These are phyloP conservation scores for Friedmanniomyces endolithicus DNA, from an alignment of 495 filamentous ascomycete species.

Conservation along the genomic window DNA sequence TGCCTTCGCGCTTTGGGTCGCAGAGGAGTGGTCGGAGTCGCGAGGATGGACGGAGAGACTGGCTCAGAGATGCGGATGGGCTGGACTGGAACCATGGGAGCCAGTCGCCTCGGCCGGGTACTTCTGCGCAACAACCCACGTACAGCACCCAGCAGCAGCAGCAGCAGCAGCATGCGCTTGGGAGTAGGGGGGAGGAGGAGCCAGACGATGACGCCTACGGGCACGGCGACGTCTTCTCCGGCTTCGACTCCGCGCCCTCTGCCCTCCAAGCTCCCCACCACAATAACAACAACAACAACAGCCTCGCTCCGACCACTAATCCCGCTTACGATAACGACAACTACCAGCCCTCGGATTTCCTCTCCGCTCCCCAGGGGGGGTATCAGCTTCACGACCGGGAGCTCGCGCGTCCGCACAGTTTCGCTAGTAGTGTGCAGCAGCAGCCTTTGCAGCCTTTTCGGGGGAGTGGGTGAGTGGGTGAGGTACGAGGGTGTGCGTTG, in stretches of 20 bases:
- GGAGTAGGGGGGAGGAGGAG: not conserved
- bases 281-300: too few species aligned
- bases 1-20: conserved; percentile 16
- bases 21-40: not conserved
- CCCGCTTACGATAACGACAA: too few species aligned
- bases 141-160: not conserved
- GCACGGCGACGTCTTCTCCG: conserved; percentile 2
- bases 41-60: not conserved
- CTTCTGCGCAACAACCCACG: not conserved
- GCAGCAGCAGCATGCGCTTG: not conserved
- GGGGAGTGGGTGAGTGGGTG: not conserved
- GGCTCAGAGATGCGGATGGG: conserved; percentile 9
- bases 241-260: conserved; percentile 6
- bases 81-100: conserved; percentile 9
- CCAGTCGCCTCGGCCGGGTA: not conserved
- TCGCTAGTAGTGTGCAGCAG: conserved; percentile 4
- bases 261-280: not conserved
- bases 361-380: not conserved
- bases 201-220: not conserved
- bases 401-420: conserved; percentile 6
- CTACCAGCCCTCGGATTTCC: too few species aligned
- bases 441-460: too few species aligned
- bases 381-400: not conserved
- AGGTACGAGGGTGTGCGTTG: not conserved
- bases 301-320: too few species aligned